Percentiles rank a stretch among this genome's conserved stretches.
These are phyloP conservation scores for Penicillium dipodomyicola DNA, from an alignment of 495 filamentous ascomycete genomes.

Conservation along the genomic window DNA sequence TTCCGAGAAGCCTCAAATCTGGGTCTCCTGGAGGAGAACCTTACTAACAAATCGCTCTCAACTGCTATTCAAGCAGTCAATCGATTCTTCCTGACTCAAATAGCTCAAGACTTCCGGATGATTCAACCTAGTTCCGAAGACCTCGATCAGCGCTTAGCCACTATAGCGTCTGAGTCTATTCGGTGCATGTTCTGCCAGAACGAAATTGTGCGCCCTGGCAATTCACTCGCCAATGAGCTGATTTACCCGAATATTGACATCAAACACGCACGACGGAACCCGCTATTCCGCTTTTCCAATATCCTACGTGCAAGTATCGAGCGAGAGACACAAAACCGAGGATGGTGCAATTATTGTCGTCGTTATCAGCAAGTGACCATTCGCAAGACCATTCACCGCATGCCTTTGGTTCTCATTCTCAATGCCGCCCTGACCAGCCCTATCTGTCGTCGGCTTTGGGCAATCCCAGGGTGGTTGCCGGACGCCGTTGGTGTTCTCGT, in stretches of 20 bases:
- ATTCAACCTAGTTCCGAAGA: slow-evolving; percentile 55
- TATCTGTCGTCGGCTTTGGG: slow-evolving; percentile 77
- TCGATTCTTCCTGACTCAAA: slow-evolving; percentile 71
- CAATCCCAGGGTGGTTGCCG: slow-evolving; percentile 83
- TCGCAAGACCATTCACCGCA: slow-evolving; percentile 71
- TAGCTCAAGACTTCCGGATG: slow-evolving; percentile 65
- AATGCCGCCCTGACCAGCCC: slow-evolving; percentile 71
- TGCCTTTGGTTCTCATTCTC: slow-evolving; percentile 80
- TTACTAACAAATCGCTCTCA: slow-evolving; percentile 63
- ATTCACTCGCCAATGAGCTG: slow-evolving; percentile 76
- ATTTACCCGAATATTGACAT: slow-evolving; percentile 64
- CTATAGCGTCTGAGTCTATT: slow-evolving; percentile 57
- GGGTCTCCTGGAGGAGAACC: slow-evolving; percentile 80
- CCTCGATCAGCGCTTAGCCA: slow-evolving; percentile 59
- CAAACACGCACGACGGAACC: slow-evolving; percentile 51
- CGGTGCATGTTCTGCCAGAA: slow-evolving; percentile 79
- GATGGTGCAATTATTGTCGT: slow-evolving; percentile 87
- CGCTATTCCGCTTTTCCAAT: slow-evolving; percentile 69
- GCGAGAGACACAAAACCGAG: slow-evolving; percentile 71
- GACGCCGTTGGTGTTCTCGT: slow-evolving; percentile 87
- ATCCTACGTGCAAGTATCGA: slow-evolving; percentile 85
- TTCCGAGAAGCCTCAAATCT: slow-evolving; percentile 68
- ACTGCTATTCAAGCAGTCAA: slow-evolving; percentile 74
- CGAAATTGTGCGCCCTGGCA: slow-evolving; percentile 67
- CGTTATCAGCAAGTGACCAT: slow-evolving; percentile 80